Evolutionary conservation across 768 basidiomycete genomes (phyloP).

Genomic region (Collybia nuda): DNA sequence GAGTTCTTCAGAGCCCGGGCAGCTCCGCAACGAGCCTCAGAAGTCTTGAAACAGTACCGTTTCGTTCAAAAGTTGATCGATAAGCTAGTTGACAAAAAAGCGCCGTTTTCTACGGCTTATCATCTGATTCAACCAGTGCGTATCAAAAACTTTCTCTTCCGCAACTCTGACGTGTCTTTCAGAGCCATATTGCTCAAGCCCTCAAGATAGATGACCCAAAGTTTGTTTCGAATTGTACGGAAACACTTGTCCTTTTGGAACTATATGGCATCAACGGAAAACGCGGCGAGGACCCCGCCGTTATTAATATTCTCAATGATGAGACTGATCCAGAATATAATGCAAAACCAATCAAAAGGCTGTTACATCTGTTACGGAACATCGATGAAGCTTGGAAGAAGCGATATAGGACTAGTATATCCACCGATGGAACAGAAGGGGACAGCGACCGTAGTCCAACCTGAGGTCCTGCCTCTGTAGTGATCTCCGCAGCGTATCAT

Average conservation of each 20-base stretch:
- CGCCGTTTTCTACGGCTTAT: slow-evolving; percentile 35
- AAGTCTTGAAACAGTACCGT: slow-evolving; percentile 46
- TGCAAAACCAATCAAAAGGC: slow-evolving; percentile 45
- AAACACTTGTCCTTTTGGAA: slow-evolving; percentile 47
- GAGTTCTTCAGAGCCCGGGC: slow-evolving; percentile 46
- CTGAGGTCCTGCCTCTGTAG: not conserved
- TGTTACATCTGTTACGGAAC: slow-evolving; percentile 47
- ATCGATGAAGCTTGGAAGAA: slow-evolving; percentile 46
- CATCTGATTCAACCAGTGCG: slow-evolving; percentile 48
- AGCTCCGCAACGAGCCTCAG: slow-evolving; percentile 35
- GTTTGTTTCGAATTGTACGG: slow-evolving; percentile 48
- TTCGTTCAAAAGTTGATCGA: slow-evolving; percentile 53
- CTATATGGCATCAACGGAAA: slow-evolving; percentile 59
- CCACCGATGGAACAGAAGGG: not conserved
- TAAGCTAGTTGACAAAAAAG: slow-evolving; percentile 38
- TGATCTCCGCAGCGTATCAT: too few species aligned
- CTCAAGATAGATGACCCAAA: slow-evolving; percentile 40
- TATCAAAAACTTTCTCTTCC: not conserved
- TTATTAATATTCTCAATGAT: slow-evolving; percentile 52
- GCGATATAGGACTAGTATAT: slow-evolving; percentile 17
- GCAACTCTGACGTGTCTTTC: not conserved
- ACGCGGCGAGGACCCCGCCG: slow-evolving; percentile 45
- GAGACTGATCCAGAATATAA: slow-evolving; percentile 35
- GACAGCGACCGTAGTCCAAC: too few species aligned
- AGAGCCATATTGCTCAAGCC: slow-evolving; percentile 56